Evolutionary conservation across 139 green algal genomes (phyloP).

Genomic region (Pleodorina starrii): DNA sequence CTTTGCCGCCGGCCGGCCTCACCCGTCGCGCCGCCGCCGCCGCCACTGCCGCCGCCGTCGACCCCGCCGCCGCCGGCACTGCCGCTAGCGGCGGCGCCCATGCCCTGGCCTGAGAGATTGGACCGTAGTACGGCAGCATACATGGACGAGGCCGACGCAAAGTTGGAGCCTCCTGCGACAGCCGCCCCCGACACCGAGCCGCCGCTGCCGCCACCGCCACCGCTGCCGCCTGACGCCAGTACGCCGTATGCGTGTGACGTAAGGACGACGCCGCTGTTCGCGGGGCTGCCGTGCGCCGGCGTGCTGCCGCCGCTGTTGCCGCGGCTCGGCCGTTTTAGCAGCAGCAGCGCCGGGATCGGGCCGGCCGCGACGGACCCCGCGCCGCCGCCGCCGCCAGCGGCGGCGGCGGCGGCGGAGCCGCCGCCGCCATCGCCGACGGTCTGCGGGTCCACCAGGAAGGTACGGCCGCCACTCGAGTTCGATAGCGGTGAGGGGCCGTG

Average conservation of each 20-base stretch:
- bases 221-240: background rate
- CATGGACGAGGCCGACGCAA: background rate
- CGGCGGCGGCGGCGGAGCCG: background rate
- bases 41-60: background rate
- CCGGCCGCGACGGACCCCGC: too few species aligned
- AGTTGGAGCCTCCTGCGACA: background rate
- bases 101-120: constrained; percentile 10
- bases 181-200: background rate
- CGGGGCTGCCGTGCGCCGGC: background rate
- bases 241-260: background rate
- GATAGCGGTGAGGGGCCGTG: constrained; percentile 44
- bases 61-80: background rate
- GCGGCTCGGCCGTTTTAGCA: background rate
- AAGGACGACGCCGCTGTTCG: background rate
- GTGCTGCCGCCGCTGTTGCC: constrained; percentile 12
- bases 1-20: background rate
- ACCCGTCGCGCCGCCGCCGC: background rate
- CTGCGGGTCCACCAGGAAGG: background rate
- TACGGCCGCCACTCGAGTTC: constrained; percentile 1
- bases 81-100: background rate
- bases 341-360: background rate
- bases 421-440: background rate
- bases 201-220: background rate
- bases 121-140: constrained; percentile 29
- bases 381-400: background rate